phyloP scores from a whole-genome alignment of 2,329 filamentous ascomycete genomes.

The Botrytis fabae region DNA sequence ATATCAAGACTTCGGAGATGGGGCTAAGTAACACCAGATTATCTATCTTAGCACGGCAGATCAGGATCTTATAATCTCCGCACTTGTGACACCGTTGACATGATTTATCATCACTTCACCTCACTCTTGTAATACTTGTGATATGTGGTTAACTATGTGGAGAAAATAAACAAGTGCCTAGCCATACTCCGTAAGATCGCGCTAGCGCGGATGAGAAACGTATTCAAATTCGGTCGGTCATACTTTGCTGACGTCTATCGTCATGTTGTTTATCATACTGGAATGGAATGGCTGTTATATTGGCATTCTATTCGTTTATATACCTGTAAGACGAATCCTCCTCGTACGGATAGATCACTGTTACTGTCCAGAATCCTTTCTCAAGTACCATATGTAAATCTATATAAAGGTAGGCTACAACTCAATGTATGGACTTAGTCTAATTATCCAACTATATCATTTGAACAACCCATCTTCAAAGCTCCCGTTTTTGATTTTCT shows the following conservation, averaged over 20 bases:
- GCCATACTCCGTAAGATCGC: not conserved
- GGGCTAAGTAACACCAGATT: no score
- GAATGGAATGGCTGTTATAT: not conserved
- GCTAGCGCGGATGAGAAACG: not conserved
- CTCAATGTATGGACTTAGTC: not conserved
- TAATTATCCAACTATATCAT: no score
- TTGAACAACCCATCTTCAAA: not conserved
- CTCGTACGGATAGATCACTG: not conserved
- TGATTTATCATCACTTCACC: constrained; percentile 1
- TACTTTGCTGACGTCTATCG: not conserved
- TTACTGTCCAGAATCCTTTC: not conserved
- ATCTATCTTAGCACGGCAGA: not conserved
- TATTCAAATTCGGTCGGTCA: not conserved
- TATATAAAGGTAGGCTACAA: not conserved
- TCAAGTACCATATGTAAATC: not conserved
- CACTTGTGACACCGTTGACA: not conserved
- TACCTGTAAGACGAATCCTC: not conserved
- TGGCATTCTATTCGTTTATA: not conserved
- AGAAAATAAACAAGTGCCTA: not conserved
- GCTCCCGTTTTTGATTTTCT: not conserved
- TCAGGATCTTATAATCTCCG: not conserved
- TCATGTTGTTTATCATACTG: not conserved
- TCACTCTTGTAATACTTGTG: not conserved
- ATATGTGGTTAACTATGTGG: not conserved
- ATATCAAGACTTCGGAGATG: no score